Evolutionary conservation across 345 rosid genomes (phyloP), one percentile per base, ranked within the genome.

Genomic region (Populus pruinosa): DNA sequence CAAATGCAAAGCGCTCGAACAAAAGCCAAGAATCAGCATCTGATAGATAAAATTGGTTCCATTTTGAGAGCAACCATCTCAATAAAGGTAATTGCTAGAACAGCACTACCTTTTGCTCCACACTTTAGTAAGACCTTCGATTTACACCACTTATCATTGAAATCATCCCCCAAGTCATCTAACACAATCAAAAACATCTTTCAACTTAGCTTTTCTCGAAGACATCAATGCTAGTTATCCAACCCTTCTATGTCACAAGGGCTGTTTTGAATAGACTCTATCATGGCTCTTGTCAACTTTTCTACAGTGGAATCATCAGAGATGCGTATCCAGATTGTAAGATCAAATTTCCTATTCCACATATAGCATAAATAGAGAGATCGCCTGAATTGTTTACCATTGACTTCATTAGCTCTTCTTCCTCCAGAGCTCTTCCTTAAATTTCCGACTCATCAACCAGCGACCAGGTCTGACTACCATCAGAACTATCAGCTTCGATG

Each of bases 21-120:
- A 70, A 62, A 5, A 9, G 50, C 78, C 61, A 80, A 20, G 75
- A 80, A 25, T 74, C 78, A 23, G 70, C 67, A 8, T 74, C 59
- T 3, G 78, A 74, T 55, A 74, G 14, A 14, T n/a, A 17, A 25
- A 53, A 6, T 3, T 1, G 72, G 23, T 16, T 49, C 67, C 73
- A 55, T 68, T 35, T 33, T 36, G 53, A 55, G 29, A 56, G 73
- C 79, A 50, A 68, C 27, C 1, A 8, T 53, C 10, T 36, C 18
- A 1, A 20, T 36, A 14, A 68, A 67, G 1, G 73, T 68, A 5
- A 8, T 53, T 17, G 25, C 12, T 16, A 76, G 5, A 1, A 76
- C 41, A 7, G 3, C 41, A 39, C 79, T 68, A 1, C 67, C 79
- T 27, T 23, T n/a, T 1, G 67, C 73, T 43, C 77, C 77, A 17